Percentiles rank a stretch among this genome's conserved stretches.
These are phyloP conservation scores for Colletotrichum neosansevieriae DNA, from an alignment of 2,329 filamentous ascomycete species.

Conservation along the genomic window DNA sequence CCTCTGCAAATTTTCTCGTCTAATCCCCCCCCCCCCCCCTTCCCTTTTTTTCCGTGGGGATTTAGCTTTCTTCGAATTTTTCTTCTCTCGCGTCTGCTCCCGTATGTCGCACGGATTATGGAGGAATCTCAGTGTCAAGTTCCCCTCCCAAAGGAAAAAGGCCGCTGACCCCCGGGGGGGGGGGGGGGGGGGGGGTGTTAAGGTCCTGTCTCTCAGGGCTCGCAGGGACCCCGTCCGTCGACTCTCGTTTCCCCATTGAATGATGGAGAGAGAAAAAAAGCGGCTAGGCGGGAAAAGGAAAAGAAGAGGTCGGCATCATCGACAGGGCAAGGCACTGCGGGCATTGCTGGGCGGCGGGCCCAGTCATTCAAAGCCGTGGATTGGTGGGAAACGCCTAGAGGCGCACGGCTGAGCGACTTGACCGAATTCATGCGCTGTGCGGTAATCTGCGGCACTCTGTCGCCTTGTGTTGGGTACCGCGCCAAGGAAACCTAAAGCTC, in stretches of 20 bases:
- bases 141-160: neutral
- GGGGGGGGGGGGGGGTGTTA: no score
- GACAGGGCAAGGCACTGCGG: neutral
- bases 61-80: constrained; percentile 41
- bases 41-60: constrained; percentile 14
- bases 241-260: constrained; percentile 18
- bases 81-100: constrained; percentile 37
- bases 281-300: constrained; percentile 13
- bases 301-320: constrained; percentile 15
- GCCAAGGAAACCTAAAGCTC: constrained; percentile 36
- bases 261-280: neutral
- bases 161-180: constrained; percentile 6
- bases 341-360: neutral
- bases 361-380: neutral
- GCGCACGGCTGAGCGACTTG: constrained; percentile 21
- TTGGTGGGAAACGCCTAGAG: constrained; percentile 5
- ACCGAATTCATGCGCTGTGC: neutral
- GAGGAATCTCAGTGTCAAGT: constrained; percentile 32
- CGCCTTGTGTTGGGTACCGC: constrained; percentile 30
- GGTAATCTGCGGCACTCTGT: constrained; percentile 2
- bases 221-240: constrained; percentile 13
- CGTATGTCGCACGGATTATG: constrained; percentile 25
- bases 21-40: neutral
- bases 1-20: constrained; percentile 21
- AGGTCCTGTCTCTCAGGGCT: constrained; percentile 25